Conservation (phyloP, 306 rosid genomes). For the Inga leiocalycina region DNA sequence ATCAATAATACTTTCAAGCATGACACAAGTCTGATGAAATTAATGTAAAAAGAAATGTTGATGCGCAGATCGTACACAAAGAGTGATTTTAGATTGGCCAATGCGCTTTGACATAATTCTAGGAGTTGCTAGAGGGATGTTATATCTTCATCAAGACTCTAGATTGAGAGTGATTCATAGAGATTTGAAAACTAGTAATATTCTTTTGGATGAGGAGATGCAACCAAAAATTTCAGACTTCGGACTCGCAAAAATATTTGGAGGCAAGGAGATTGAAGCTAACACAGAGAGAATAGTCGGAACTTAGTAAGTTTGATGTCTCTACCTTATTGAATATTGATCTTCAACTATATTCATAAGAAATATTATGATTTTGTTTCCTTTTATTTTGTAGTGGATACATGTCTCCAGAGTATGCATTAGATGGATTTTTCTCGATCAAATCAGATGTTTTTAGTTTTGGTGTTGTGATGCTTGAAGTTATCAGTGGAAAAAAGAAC, state of each 20-base stretch:
- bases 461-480: conserved; percentile 59
- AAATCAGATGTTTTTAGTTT: conserved; percentile 64
- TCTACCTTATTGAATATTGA: background rate
- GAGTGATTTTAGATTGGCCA: conserved; percentile 41
- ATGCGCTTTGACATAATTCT: conserved; percentile 47
- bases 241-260: conserved; percentile 43
- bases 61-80: conserved; percentile 31
- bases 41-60: background rate
- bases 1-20: background rate
- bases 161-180: conserved; percentile 43
- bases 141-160: conserved; percentile 47
- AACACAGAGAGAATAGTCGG: conserved; percentile 36
- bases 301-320: conserved; percentile 36
- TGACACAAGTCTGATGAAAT: background rate
- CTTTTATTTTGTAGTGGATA: conserved; percentile 39
- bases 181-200: conserved; percentile 43
- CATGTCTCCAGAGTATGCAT: conserved; percentile 44
- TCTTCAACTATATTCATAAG: background rate
- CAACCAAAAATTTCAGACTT: conserved; percentile 45
- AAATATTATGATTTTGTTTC: background rate
- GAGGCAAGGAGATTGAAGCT: conserved; percentile 37
- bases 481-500: conserved; percentile 56
- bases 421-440: conserved; percentile 50
- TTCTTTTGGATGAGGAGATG: conserved; percentile 44
- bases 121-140: conserved; percentile 35